Percentiles rank a stretch among this genome's conserved stretches.
Evolutionary conservation across 768 basidiomycete species (phyloP).

Genomic region (Pulveroboletus sp.): DNA sequence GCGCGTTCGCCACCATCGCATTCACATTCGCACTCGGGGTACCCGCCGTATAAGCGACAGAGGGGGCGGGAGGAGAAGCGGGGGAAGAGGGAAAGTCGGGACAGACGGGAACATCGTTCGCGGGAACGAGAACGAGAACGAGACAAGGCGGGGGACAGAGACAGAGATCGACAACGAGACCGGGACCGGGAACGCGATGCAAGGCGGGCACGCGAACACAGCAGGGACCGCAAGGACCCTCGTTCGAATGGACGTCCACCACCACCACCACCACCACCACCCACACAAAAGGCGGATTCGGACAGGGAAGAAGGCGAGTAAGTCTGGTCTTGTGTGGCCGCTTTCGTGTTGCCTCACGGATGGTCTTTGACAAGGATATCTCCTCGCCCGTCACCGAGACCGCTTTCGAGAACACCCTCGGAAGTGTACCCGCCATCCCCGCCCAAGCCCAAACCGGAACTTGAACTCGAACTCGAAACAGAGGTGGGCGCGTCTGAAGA

Average conservation of each 20-base stretch:
- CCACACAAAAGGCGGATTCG: constrained; percentile 38
- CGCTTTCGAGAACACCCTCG: constrained; percentile 25
- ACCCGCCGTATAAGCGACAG: constrained; percentile 46
- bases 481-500: constrained; percentile 53
- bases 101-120: constrained; percentile 34
- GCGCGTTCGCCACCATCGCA: constrained; percentile 16
- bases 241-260: constrained; percentile 23
- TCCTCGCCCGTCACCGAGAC: constrained; percentile 41
- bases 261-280: constrained; percentile 6
- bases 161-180: constrained; percentile 31
- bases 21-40: constrained; percentile 6
- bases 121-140: constrained; percentile 35
- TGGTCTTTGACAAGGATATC: constrained; percentile 53
- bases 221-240: constrained; percentile 25
- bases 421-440: constrained; percentile 16
- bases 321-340: constrained; percentile 33
- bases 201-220: constrained; percentile 30
- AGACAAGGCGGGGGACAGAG: constrained; percentile 35
- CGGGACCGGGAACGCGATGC: constrained; percentile 34
- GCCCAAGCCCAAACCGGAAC: constrained; percentile 30
- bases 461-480: constrained; percentile 52
- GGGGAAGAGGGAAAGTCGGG: constrained; percentile 36
- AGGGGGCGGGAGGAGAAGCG: constrained; percentile 53
- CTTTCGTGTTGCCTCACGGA: constrained; percentile 7
- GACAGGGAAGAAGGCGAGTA: constrained; percentile 93